phyloP scores from a whole-genome alignment of 129 eudicot genomes.

The Heracleum sosnowskyi region DNA sequence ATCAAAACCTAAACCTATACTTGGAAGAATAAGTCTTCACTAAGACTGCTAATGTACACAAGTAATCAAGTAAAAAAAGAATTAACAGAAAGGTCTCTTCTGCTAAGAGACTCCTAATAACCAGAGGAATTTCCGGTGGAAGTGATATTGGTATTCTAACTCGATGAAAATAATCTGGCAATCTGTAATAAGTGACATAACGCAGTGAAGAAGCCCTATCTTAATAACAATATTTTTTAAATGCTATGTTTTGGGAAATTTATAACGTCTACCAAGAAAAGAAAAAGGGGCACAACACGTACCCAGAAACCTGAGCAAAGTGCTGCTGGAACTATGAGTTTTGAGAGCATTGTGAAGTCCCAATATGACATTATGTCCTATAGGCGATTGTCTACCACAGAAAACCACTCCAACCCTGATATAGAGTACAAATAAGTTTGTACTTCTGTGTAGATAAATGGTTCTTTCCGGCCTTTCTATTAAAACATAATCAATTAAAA shows the following conservation, averaged over 20 bases:
- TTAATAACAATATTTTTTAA: not conserved
- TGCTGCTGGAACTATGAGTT: constrained; percentile 61
- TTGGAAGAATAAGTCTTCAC: not conserved
- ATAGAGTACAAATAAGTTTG: not conserved
- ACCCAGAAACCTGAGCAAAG: constrained; percentile 83
- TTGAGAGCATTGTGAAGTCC: constrained; percentile 83
- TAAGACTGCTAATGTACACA: not conserved
- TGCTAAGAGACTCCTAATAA: not conserved
- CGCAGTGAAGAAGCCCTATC: not conserved
- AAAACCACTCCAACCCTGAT: constrained; percentile 88
- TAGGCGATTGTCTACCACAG: constrained; percentile 98
- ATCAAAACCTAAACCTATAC: not conserved
- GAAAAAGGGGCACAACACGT: constrained; percentile 14
- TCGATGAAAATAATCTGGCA: not conserved
- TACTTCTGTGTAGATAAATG: not conserved
- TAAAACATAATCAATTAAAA: not conserved
- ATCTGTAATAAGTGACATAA: not conserved
- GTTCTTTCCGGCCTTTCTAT: not conserved
- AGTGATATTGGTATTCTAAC: not conserved
- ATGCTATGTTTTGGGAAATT: too few relatives aligned
- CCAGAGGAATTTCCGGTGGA: too few relatives aligned
- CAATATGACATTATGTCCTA: constrained; percentile 98
- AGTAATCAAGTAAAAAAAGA: not conserved
- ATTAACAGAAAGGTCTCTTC: constrained; percentile 2
- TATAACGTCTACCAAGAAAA: not conserved